phyloP scores from a whole-genome alignment of 2,329 filamentous ascomycete genomes.

The Drechslerella dactyloides region DNA sequence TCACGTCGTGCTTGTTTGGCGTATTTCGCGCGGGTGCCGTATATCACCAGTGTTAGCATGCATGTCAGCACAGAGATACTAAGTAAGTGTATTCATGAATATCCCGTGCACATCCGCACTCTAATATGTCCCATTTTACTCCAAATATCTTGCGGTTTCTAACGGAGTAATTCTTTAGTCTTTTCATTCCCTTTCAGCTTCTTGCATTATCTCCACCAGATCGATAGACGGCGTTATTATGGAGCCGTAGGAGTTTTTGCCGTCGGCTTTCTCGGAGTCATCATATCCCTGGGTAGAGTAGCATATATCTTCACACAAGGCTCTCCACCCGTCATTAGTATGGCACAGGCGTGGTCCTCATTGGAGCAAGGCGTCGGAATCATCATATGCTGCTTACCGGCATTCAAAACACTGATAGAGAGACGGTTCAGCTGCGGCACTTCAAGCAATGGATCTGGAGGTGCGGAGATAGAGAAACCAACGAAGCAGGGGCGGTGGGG shows the following conservation, averaged over 20 bases:
- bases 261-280: conserved; percentile 22
- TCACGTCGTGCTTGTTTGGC: conserved; percentile 9
- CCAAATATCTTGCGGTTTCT: background rate
- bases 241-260: conserved; percentile 17
- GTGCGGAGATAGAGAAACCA: background rate
- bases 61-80: conserved; percentile 24
- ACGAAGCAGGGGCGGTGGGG: background rate
- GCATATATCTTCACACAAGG: conserved; percentile 26
- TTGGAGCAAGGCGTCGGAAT: conserved; percentile 27
- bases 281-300: conserved; percentile 14
- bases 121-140: no score
- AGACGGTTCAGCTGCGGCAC: conserved; percentile 1
- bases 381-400: conserved; percentile 28
- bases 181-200: conserved; percentile 36
- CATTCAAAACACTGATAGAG: conserved; percentile 22
- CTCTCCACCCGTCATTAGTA: conserved; percentile 17
- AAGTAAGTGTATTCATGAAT: conserved; percentile 10
- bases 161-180: conserved; percentile 3
- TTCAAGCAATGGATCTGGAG: background rate
- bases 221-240: conserved; percentile 19
- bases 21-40: conserved; percentile 21
- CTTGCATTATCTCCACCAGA: conserved; percentile 8
- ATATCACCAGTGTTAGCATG: conserved; percentile 13
- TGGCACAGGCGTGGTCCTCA: conserved; percentile 23
- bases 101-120: no score